Conservation (phyloP, 441 rosid genomes). For the Euphorbia schlechtendalii region DNA sequence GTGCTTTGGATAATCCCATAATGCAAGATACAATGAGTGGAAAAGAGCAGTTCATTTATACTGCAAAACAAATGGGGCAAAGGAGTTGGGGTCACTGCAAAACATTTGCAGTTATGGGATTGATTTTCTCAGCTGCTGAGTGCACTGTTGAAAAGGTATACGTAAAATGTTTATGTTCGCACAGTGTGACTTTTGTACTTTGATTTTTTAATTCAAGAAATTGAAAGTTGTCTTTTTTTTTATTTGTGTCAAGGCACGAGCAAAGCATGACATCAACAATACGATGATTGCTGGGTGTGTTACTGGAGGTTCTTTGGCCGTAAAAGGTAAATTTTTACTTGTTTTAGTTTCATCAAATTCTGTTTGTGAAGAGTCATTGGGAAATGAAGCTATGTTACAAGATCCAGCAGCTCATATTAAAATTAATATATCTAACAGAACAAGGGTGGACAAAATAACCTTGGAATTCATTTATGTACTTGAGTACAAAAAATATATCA, state of each 20-base stretch:
- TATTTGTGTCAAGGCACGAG: conserved; percentile 55
- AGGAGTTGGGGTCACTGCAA: conserved; percentile 86
- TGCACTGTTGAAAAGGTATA: conserved; percentile 84
- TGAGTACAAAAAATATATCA: too few relatives aligned
- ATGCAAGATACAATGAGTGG: conserved; percentile 71
- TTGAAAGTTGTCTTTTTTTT: neutral
- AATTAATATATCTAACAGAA: neutral
- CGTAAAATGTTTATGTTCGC: neutral
- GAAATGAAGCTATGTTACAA: conserved; percentile 1
- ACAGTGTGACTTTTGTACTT: neutral
- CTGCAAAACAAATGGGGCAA: conserved; percentile 75
- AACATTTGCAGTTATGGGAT: conserved; percentile 89
- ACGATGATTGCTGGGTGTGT: conserved; percentile 82
- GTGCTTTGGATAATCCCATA: conserved; percentile 79
- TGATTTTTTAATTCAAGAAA: neutral
- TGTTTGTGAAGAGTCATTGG: neutral
- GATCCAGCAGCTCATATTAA: neutral
- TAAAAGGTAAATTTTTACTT: conserved; percentile 27
- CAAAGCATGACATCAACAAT: conserved; percentile 79
- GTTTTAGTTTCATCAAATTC: neutral
- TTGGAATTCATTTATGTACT: too few relatives aligned
- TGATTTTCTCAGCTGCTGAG: conserved; percentile 84
- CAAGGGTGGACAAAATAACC: neutral
- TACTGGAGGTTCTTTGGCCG: conserved; percentile 84
- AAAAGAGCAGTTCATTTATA: conserved; percentile 60